Base-by-base conservation (phyloP, 2,329 filamentous ascomycete species). In the Cordyceps pruinosa region DNA sequence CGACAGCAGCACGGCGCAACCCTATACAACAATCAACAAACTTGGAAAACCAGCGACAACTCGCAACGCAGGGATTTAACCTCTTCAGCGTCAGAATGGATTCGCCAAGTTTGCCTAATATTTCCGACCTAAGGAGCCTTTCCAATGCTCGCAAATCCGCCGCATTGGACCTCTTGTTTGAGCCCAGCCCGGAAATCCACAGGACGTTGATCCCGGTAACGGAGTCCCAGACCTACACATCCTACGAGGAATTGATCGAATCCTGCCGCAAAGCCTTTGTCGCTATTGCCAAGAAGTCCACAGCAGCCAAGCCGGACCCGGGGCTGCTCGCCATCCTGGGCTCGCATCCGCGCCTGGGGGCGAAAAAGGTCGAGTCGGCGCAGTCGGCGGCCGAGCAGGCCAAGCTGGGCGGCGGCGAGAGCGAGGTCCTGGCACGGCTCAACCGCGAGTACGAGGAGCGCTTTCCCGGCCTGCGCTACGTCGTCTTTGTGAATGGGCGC, bases 401-500 rank as follows among this genome's bases (percentile, higher is more conserved):
- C 19, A 85, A 88, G 65, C 72, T 97, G 60, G 82, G 87, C 57
- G 79, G 75, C 0, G 75, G 75, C 0, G 75, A 75, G n/a, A 75
- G 73, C 19, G 81, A 82, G 46, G 84, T 88, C 66, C 72, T 96
- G 60, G 77, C 74, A 7, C 68, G 66, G 30, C 71, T 96, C 65
- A 97, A 97, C 68, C 72, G 71, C 12, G 83, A 89, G 70, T 97
- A 96, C 68, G 92, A 96, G 70, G 75, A 75, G n/a, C 78, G 66
- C 57, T 96, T 93, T 70, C 90, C 90, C 0, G 90, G 92, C 0
- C 70, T 97, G 68, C 80, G 87, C 72, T 97, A 95, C 75, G 90
- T 96, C 67, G 89, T 93, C 19, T 97, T 96, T 69, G 93, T 97
- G 57, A 92, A 96, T 69, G 90, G 90, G 1, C 81, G 92, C 47